Percentiles rank a stretch among this genome's conserved stretches.
Evolutionary conservation across 495 filamentous ascomycete genomes (phyloP).

Genomic region (Bathelium albidoporum): DNA sequence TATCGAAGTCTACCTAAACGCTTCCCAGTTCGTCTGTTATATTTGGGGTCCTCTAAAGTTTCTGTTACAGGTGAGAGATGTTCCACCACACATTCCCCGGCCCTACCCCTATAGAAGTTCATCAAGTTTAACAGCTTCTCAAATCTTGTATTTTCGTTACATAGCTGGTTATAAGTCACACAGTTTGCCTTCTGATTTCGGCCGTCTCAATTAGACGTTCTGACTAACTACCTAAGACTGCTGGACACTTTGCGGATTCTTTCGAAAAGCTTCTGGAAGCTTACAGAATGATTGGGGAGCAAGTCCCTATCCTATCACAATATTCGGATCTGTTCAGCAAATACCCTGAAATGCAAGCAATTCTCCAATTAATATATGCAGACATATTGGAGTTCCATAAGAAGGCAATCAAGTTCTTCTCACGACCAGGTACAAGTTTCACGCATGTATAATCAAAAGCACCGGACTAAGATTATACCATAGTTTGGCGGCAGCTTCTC

Average conservation of each 20-base stretch:
- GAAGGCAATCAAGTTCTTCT: constrained; percentile 28
- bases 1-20: constrained; percentile 12
- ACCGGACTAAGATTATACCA: too few species aligned
- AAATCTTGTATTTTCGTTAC: too few species aligned
- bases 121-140: neutral
- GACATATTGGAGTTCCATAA: constrained; percentile 39
- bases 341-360: constrained; percentile 22
- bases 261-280: constrained; percentile 36
- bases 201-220: too few species aligned
- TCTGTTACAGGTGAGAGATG: constrained; percentile 10
- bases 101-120: neutral
- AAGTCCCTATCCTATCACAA: constrained; percentile 29
- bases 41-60: constrained; percentile 21
- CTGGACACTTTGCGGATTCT: constrained; percentile 25
- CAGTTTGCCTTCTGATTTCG: too few species aligned
- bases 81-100: neutral
- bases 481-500: constrained; percentile 31
- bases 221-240: constrained; percentile 1
- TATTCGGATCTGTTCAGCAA: constrained; percentile 28
- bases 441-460: too few species aligned
- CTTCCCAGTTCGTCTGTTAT: constrained; percentile 10
- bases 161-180: neutral
- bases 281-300: constrained; percentile 34
- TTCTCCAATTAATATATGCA: constrained; percentile 32
- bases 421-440: constrained; percentile 7